Percentiles rank a stretch among this genome's conserved stretches.
Conservation (phyloP, 495 filamentous ascomycete species). For the Pyrenula aspistea region DNA sequence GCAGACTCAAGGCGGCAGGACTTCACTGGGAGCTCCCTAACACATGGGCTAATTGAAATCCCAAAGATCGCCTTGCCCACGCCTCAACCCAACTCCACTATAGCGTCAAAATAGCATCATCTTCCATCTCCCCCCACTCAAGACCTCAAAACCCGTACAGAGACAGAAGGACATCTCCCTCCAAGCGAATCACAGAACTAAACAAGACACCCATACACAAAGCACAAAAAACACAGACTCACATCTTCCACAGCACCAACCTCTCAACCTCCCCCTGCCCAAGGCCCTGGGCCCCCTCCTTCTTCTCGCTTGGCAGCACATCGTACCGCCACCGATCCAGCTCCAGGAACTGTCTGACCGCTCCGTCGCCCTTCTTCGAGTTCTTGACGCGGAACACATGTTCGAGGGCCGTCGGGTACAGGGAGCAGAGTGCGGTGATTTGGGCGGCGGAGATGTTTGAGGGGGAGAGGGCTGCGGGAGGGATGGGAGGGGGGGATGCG, state of each 20-base stretch:
- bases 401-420: neutral
- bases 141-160: no score
- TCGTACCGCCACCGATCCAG: constrained; percentile 27
- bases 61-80: neutral
- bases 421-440: neutral
- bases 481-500: neutral
- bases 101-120: neutral
- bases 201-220: neutral
- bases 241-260: constrained; percentile 74
- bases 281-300: constrained; percentile 4
- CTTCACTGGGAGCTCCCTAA: no score
- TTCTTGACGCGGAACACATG: neutral
- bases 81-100: neutral
- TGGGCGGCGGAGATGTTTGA: neutral
- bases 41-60: no score
- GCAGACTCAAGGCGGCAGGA: neutral
- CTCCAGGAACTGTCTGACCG: constrained; percentile 6
- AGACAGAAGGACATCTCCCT: neutral
- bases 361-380: neutral
- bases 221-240: constrained; percentile 21
- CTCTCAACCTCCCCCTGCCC: constrained; percentile 20
- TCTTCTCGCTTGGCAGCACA: constrained; percentile 4
- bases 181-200: neutral
- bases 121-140: neutral
- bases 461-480: neutral